These are phyloP conservation scores for Peribolospora baueri DNA, from an alignment of 768 basidiomycete species.

Conservation along the genomic window DNA sequence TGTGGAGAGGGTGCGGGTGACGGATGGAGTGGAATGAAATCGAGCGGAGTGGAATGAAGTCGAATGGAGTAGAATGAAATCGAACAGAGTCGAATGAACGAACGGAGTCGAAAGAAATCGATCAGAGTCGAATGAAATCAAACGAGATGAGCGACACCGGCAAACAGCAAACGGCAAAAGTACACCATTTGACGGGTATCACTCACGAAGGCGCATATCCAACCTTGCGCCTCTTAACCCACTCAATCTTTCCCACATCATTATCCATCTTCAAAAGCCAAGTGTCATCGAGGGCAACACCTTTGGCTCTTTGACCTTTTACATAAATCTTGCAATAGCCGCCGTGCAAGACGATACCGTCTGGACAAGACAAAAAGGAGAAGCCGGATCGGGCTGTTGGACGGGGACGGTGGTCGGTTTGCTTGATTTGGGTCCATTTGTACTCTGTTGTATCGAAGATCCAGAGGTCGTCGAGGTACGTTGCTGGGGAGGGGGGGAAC, in stretches of 20 bases:
- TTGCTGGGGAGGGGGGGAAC: background rate
- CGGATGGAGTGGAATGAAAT: too few species aligned
- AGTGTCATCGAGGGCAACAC: constrained; percentile 70
- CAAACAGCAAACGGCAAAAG: too few species aligned
- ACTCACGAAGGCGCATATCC: constrained; percentile 35
- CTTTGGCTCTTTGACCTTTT: constrained; percentile 62
- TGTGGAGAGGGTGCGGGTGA: background rate
- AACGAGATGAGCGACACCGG: too few species aligned
- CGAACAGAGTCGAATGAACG: too few species aligned
- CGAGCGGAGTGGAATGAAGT: too few species aligned
- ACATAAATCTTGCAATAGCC: constrained; percentile 77
- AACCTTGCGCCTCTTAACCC: constrained; percentile 61
- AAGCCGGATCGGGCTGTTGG: constrained; percentile 32
- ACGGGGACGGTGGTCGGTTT: background rate
- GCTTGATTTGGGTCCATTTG: background rate
- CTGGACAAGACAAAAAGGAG: constrained; percentile 50
- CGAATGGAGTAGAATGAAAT: too few species aligned
- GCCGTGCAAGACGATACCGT: constrained; percentile 60
- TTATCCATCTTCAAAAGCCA: constrained; percentile 46
- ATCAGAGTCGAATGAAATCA: too few species aligned
- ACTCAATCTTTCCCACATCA: constrained; percentile 37
- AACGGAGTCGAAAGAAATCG: too few species aligned
- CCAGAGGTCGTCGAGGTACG: constrained; percentile 56
- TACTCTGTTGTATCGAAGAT: constrained; percentile 45
- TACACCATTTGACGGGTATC: too few species aligned